Evolutionary conservation across 2,329 filamentous ascomycete species (phyloP), one percentile per base, ranked within the genome.

Genomic region (Sclerotinia spermophila): DNA sequence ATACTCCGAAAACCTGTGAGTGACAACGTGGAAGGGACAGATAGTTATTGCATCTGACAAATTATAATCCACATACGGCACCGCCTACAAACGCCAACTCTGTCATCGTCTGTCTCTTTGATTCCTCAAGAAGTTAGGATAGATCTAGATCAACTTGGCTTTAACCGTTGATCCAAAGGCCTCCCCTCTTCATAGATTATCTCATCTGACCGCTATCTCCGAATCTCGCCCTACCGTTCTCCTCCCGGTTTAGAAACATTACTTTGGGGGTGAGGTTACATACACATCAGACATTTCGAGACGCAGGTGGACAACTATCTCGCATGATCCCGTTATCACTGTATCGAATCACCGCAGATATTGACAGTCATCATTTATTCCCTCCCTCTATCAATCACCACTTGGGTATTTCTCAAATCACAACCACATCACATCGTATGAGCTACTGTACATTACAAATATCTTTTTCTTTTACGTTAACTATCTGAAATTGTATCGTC

Each of bases 181-280:
- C 48, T 59, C 35, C 38, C 55, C 30, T 21, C 24, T 45, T 21
- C n/a, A n/a, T n/a, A 40, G 21, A 2, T 61, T 17, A 42, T 35
- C 53, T 45, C 66, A 68, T 42, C 66, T 59, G 48, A 56, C 67
- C 55, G 42, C 40, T 27, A 48, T 45, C 67, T 45, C 53, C 67
- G 27, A 27, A n/a, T 33, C 21, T 45, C 53, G 38, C 53, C 48
- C 40, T 33, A 38, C 30, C 33, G n/a, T 51, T 38, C 24, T 35
- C 7, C 61, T 51, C 44, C 42, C 61, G 27, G 38, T 21, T 64
- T 51, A 51, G 44, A 51, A 51, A 38, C 21, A 6, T 27, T 64
- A 15, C 30, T 64, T 64, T 38, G 44, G 24, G 58, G 21, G 30
- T 64, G n/a, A n/a, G n/a, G n/a, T n/a, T n/a, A n/a, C n/a, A n/a